phyloP scores from a whole-genome alignment of 1,284 basidiomycete species.

The Agroathelia rolfsii region DNA sequence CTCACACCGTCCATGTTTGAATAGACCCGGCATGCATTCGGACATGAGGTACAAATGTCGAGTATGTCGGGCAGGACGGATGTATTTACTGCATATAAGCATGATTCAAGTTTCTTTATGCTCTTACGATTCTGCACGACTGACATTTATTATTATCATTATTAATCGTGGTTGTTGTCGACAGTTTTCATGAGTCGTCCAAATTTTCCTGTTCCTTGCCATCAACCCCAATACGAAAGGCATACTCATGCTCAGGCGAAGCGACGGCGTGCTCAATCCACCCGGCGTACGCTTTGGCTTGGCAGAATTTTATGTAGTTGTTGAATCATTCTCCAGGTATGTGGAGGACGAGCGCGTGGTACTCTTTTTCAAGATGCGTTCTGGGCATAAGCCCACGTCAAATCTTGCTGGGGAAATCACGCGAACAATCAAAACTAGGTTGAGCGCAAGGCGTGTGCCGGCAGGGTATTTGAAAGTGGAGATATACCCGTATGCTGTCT shows the following conservation, averaged over 20 bases:
- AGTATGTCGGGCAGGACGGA: conserved; percentile 81
- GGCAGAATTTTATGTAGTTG: conserved; percentile 75
- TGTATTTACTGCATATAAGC: conserved; percentile 60
- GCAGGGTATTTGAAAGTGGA: conserved; percentile 46
- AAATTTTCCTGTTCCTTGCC: conserved; percentile 44
- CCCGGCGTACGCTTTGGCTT: conserved; percentile 85
- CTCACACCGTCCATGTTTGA: conserved; percentile 73
- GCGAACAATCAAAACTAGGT: conserved; percentile 47
- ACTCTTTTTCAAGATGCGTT: conserved; percentile 72
- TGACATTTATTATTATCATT: too few species aligned
- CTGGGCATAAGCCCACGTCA: conserved; percentile 38
- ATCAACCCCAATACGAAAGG: conserved; percentile 55
- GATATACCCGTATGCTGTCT: conserved; percentile 50
- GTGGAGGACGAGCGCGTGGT: conserved; percentile 81
- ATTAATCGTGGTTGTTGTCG: too few species aligned
- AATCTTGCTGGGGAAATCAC: conserved; percentile 44
- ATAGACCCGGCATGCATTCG: conserved; percentile 67
- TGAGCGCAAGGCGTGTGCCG: conserved; percentile 73
- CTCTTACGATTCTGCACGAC: background rate
- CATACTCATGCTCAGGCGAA: conserved; percentile 51
- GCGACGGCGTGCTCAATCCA: conserved; percentile 72
- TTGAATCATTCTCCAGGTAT: conserved; percentile 48
- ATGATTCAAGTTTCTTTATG: conserved; percentile 2
- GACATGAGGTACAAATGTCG: conserved; percentile 52
- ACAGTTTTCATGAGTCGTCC: conserved; percentile 38